A percentile compares a stretch with the other conserved stretches of the same genome.
These are phyloP conservation scores for Trichoderma virens DNA, from an alignment of 495 filamentous ascomycete species.

Conservation along the genomic window DNA sequence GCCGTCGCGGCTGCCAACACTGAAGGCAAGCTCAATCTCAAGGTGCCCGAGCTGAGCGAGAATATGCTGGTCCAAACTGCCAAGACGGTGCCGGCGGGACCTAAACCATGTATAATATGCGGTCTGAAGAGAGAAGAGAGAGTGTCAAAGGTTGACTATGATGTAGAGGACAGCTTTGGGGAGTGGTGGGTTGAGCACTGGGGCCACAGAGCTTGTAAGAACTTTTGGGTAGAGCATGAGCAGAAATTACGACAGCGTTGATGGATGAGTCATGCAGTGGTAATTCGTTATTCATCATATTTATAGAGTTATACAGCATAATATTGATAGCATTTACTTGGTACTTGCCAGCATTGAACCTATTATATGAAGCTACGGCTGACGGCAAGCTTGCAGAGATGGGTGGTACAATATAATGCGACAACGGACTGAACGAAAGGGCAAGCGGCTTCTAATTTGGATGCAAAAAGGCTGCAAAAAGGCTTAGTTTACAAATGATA, in stretches of 20 bases:
- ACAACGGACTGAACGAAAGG: too few species aligned
- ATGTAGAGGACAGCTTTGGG: slow-evolving; percentile 81
- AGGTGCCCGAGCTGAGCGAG: slow-evolving; percentile 63
- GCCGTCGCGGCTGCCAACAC: slow-evolving; percentile 48
- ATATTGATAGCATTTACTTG: neutral
- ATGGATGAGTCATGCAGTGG: slow-evolving; percentile 14
- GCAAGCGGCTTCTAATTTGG: too few species aligned
- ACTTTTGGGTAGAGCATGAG: slow-evolving; percentile 77
- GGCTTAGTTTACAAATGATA: too few species aligned
- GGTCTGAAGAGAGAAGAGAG: slow-evolving; percentile 82
- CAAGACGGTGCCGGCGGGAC: slow-evolving; percentile 59
- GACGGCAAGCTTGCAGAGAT: neutral
- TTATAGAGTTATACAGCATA: neutral
- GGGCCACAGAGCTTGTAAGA: slow-evolving; percentile 71
- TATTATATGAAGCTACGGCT: neutral
- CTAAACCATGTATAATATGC: slow-evolving; percentile 79
- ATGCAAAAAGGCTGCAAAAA: too few species aligned
- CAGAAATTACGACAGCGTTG: slow-evolving; percentile 55
- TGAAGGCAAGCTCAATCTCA: slow-evolving; percentile 26
- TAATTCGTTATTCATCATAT: neutral
- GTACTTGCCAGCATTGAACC: too few species aligned
- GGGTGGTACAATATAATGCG: neutral
- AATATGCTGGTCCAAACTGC: slow-evolving; percentile 51
- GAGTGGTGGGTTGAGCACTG: slow-evolving; percentile 96
- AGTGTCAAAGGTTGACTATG: slow-evolving; percentile 61